Conservation (phyloP, 345 rosid species). For the Laguncularia racemosa region DNA sequence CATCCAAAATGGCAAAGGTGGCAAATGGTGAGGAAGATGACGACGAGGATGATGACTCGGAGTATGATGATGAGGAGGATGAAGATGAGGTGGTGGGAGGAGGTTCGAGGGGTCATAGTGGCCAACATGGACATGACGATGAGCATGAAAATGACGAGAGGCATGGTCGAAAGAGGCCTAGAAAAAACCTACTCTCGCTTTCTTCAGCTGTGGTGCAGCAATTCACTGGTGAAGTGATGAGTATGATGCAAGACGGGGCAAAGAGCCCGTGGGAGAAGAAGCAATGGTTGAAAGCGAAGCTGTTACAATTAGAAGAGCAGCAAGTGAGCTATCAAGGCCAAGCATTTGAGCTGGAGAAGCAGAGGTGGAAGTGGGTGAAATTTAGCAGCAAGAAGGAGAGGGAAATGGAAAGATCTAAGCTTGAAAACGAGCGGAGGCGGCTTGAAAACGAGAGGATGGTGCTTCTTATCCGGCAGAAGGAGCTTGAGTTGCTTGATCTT, state of each 20-base stretch:
- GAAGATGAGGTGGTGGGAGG: slow-evolving; percentile 30
- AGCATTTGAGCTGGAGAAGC: slow-evolving; percentile 80
- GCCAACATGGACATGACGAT: slow-evolving; percentile 30
- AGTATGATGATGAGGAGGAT: slow-evolving; percentile 36
- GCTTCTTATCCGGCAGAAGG: slow-evolving; percentile 54
- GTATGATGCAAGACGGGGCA: slow-evolving; percentile 41
- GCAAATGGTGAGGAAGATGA: slow-evolving; percentile 39
- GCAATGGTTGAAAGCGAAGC: slow-evolving; percentile 64
- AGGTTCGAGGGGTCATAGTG: slow-evolving; percentile 1
- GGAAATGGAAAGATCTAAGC: slow-evolving; percentile 85
- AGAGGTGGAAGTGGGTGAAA: slow-evolving; percentile 84
- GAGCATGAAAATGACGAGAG: slow-evolving; percentile 36
- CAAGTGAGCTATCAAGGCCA: slow-evolving; percentile 50
- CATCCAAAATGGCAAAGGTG: slow-evolving; percentile 29
- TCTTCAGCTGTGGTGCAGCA: slow-evolving; percentile 35
- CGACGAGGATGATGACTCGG: slow-evolving; percentile 42
- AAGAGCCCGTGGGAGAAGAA: slow-evolving; percentile 80
- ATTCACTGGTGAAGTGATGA: slow-evolving; percentile 34
- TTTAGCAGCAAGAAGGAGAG: slow-evolving; percentile 85
- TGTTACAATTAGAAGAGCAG: slow-evolving; percentile 66
- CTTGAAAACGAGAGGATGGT: slow-evolving; percentile 79
- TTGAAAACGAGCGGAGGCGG: slow-evolving; percentile 55
- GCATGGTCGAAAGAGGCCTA: slow-evolving; percentile 25
- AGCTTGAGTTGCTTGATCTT: slow-evolving; percentile 47
- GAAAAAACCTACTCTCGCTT: slow-evolving; percentile 13